Evolutionary conservation across 495 filamentous ascomycete species (phyloP), one percentile per base, ranked within the genome.

Genomic region (Elasticomyces elasticus): DNA sequence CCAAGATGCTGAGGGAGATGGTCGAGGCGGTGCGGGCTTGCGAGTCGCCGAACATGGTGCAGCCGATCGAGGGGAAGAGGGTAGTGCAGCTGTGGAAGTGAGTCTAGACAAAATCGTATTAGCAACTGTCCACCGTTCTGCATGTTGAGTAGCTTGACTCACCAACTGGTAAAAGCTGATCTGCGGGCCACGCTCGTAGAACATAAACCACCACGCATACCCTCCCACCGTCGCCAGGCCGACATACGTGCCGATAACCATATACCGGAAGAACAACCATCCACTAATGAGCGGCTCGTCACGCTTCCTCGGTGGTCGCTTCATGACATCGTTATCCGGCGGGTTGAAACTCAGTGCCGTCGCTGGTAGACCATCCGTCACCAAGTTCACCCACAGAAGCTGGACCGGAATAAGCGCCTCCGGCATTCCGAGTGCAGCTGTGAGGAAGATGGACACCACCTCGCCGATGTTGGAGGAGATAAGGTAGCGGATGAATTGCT

Each of bases 201-300:
- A 95, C 82, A 97, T 86, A 75, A 99, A 99, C 88, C 89, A 97
- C 94, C 94, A 99, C 24, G 89, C 91, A 67, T 99, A 99, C 28
- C 94, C 94, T 66, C 86, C 89, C 2, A 99, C 94, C 6, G 94
- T 99, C 38, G 94, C 94, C 28, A 83, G 79, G 62, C 94, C 94
- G 51, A 99, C 94, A 57, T 97, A 99, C 7, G 77, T 85, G 31
- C 94, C 94, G 63, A 99, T 90, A 23, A 97, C 83, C 77, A 99
- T 79, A 71, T 99, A 99, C 33, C 94, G 81, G 78, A 97, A 94
- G 73, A 99, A 91, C 22, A 99, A 73, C 94, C 94, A 99, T 51
- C 89, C 87, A 43, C 86, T 81, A 31, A 99, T 87, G 49, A 99
- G 81, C 13, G 83, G 70, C 70, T 99, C 94, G 61, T 96, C 90